phyloP scores from a whole-genome alignment of 306 rosid genomes.

The Vachellia pachyceras region DNA sequence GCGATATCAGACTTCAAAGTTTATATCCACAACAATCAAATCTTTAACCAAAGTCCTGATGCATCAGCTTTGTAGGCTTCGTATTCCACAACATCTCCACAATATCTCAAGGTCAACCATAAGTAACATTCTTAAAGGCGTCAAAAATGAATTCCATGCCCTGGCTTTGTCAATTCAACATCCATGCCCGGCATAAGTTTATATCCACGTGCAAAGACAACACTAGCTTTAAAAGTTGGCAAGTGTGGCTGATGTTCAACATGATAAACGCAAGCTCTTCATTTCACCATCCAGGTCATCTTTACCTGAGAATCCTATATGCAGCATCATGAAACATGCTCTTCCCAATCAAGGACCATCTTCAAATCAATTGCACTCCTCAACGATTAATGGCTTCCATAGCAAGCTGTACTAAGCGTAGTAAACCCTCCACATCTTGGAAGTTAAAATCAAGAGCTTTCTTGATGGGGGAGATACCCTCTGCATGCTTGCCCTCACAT shows the following conservation, averaged over 20 bases:
- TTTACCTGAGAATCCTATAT: constrained; percentile 36
- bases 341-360: constrained; percentile 42
- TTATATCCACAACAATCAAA: constrained; percentile 39
- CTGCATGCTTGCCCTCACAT: constrained; percentile 59
- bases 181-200: no score
- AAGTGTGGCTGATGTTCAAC: constrained; percentile 31
- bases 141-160: constrained; percentile 33
- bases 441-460: constrained; percentile 95
- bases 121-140: constrained; percentile 32
- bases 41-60: constrained; percentile 48
- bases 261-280: constrained; percentile 38
- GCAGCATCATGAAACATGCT: constrained; percentile 39
- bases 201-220: constrained; percentile 40
- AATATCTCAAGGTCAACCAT: constrained; percentile 31
- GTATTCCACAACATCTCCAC: constrained; percentile 32
- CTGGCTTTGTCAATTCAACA: constrained; percentile 34
- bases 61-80: constrained; percentile 42
- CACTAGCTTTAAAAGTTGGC: constrained; percentile 42
- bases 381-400: constrained; percentile 71
- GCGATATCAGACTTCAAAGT: constrained; percentile 37
- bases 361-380: constrained; percentile 37
- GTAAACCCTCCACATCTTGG: constrained; percentile 87
- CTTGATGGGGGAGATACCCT: constrained; percentile 73
- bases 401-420: constrained; percentile 81
- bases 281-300: constrained; percentile 39